Evolutionary conservation across 345 rosid species (phyloP), one percentile per base, ranked within the genome.

Genomic region (Euphorbia peplus): DNA sequence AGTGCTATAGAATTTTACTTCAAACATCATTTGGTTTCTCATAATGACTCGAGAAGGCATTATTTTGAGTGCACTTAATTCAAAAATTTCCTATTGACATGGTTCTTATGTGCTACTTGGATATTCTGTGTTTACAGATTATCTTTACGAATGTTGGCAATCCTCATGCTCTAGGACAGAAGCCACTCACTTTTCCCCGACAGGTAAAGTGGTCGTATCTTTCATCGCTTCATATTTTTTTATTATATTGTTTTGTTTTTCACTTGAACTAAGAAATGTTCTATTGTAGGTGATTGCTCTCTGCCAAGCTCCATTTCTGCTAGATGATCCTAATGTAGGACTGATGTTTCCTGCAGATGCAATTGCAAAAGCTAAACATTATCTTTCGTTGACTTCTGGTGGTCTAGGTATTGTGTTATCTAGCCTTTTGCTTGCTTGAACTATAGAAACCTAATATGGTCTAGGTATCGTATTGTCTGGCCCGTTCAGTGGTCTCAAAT

Each of bases 151-250:
- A 95, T 80, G 97, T 95, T 58, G 99, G 99, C 73, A 91, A 95
- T 70, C 99, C 99, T 78, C 99, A 95, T 79, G 99, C 99, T 70
- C 82, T 91, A 47, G 97, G 97, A 69, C 99, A 95, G 87, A 95
- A 86, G 86, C 99, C 96, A 2, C 62, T 95, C 74, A 89, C 88
- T 52, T 95, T 95, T 69, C 92, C 99, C 77, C 97, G 97, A 26
- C 99, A 95, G 92, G 99, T 89, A 39, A 47, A 4, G 41, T 37
- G 21, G 39, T 60, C 2, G n/a, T 32, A 19, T 32, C 15, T 75
- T 67, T 13, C 10, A 57, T 64, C 46, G 61, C 22, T 53, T 51
- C 25, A 26, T 42, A 25, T 46, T 50, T 64, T 35, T 56, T 59
- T 74, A 24, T 61, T 60, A 22, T 30, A 15, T 54, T n/a, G 25